These are phyloP conservation scores for Corchorus olitorius DNA, from an alignment of 345 rosid genomes.

Conservation along the genomic window DNA sequence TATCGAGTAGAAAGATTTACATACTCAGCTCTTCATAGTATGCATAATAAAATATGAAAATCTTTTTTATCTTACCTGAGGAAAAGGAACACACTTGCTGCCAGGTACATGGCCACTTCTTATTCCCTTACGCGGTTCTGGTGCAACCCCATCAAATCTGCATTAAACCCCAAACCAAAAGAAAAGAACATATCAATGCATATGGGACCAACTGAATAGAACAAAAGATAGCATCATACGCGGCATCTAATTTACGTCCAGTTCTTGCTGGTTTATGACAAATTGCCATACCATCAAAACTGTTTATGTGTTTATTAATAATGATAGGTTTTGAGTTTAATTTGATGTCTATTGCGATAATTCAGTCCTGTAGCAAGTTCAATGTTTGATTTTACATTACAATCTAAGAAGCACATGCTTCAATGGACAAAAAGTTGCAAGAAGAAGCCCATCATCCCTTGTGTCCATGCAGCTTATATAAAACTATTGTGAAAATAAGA, in stretches of 20 bases:
- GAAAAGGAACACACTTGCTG: slow-evolving; percentile 91
- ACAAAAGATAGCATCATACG: background rate
- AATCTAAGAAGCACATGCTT: background rate
- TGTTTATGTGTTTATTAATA: background rate
- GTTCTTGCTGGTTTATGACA: background rate
- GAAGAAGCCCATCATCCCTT: background rate
- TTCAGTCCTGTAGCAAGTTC: background rate
- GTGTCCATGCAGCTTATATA: background rate
- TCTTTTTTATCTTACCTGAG: slow-evolving; percentile 48
- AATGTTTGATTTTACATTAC: background rate
- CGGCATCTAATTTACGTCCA: background rate
- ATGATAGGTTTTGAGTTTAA: background rate
- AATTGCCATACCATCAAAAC: background rate
- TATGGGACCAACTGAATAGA: background rate
- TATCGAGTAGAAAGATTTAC: background rate
- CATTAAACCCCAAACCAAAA: slow-evolving; percentile 1
- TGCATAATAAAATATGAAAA: background rate
- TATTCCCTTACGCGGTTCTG: slow-evolving; percentile 93
- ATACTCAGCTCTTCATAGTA: background rate
- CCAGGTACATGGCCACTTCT: slow-evolving; percentile 96
- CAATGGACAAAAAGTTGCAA: too few species aligned
- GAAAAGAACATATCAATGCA: background rate
- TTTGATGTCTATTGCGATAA: background rate
- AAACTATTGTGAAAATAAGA: background rate
- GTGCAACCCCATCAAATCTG: slow-evolving; percentile 93